Evolutionary conservation across 306 rosid species (phyloP), one percentile per base, ranked within the genome.

Genomic region (Malus sylvestris): DNA sequence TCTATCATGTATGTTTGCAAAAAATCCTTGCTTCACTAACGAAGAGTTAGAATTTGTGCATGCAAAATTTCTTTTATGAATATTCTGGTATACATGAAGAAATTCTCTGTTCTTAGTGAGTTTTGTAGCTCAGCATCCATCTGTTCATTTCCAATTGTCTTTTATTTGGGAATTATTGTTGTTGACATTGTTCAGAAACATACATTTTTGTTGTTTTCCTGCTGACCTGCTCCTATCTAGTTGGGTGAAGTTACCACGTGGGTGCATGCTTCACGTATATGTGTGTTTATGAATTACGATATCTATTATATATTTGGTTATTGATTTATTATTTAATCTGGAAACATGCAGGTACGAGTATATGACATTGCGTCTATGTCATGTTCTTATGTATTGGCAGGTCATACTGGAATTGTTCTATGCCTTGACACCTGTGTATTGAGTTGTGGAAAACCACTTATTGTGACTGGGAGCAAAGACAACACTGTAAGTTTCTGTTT

Each of bases 401-500:
- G 99, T 72, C 97, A 95, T 80, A 88, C 92, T 23, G 97, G 89
- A 73, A 90, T 85, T 45, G 81, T 90, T 80, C 86, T 95, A 61
- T 90, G 97, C 83, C 85, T 95, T 67, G 99, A 92, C 85, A 90
- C 99, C 79, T 92, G 97, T 69, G 83, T 95, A 67, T 88, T 93
- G 72, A 87, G 89, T 76, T 89, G 85, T 71, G 97, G 97, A 83
- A 89, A 83, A 73, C 72, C 91, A 15, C 81, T 95, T 64, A 83
- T 95, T 52, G 90, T 75, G 29, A 92, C 96, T 15, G 99, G 99
- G 83, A 95, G 99, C 80, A 95, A 92, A 83, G 99, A 95, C 84
- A 95, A 90, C 67, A 87, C 69, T 73, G 99, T 90, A 87, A 90
- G 97, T 81, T 73, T 57, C 40, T 63, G 74, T 71, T 60, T 67